Percentiles rank a stretch among this genome's conserved stretches.
Conservation (phyloP, 306 rosid species). For the Prunus campanulata region DNA sequence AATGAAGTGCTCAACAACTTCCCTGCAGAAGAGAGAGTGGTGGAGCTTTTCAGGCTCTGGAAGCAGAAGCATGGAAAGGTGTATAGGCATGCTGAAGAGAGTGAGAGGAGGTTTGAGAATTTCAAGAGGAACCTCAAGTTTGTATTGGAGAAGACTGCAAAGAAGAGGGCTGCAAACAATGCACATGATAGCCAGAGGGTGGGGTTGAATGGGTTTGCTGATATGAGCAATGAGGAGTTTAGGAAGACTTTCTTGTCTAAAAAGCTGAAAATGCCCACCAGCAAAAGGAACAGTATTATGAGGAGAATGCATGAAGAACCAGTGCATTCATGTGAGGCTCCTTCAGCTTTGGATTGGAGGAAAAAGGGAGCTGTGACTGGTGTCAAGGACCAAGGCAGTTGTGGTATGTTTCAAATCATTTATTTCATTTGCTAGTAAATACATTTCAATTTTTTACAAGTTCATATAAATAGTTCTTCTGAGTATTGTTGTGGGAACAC, state of each 20-base stretch:
- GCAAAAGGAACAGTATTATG: constrained; percentile 20
- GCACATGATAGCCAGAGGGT: constrained; percentile 28
- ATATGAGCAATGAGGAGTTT: constrained; percentile 77
- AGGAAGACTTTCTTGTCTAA: constrained; percentile 36
- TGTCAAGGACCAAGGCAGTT: constrained; percentile 58
- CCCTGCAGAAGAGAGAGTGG: constrained; percentile 50
- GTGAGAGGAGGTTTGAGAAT: constrained; percentile 48
- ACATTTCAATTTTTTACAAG: background rate
- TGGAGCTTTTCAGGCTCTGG: constrained; percentile 67
- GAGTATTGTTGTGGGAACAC: background rate
- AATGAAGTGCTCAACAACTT: constrained; percentile 20
- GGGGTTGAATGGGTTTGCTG: constrained; percentile 74
- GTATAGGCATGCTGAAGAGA: constrained; percentile 54
- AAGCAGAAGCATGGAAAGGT: constrained; percentile 43
- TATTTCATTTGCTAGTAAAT: background rate
- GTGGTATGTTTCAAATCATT: constrained; percentile 46
- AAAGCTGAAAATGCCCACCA: constrained; percentile 48
- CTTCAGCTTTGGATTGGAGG: constrained; percentile 78
- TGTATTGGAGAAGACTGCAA: constrained; percentile 50
- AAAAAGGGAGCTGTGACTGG: constrained; percentile 60
- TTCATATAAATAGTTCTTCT: background rate
- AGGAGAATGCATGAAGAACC: constrained; percentile 22
- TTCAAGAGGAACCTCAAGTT: constrained; percentile 65
- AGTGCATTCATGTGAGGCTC: constrained; percentile 42
- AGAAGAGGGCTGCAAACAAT: constrained; percentile 20